Evolutionary conservation across 192 early-diverging fungal genomes (phyloP).

Genomic region (Coemansia sp.): DNA sequence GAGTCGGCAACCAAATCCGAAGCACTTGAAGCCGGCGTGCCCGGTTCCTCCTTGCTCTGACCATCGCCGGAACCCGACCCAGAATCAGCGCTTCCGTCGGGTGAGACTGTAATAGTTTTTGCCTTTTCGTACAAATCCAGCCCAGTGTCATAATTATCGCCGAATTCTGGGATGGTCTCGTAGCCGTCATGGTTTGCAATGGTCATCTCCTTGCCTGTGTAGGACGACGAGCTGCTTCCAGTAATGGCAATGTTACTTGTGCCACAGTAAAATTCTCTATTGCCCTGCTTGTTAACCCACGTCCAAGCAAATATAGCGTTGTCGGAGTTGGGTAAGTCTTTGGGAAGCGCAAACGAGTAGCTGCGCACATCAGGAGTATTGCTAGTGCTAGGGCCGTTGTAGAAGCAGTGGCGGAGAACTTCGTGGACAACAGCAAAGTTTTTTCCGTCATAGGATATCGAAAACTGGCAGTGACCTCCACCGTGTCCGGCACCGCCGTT

Average conservation of each 20-base stretch:
- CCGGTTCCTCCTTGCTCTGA: not conserved
- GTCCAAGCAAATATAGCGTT: slow-evolving; percentile 61
- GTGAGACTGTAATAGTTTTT: slow-evolving; percentile 31
- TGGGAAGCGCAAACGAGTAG: slow-evolving; percentile 59
- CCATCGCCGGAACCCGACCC: not conserved
- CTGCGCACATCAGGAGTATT: slow-evolving; percentile 16
- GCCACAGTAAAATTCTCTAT: slow-evolving; percentile 54
- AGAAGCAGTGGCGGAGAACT: slow-evolving; percentile 36
- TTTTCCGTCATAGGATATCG: slow-evolving; percentile 53
- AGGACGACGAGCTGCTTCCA: slow-evolving; percentile 25
- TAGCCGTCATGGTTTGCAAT: slow-evolving; percentile 46
- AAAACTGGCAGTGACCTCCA: slow-evolving; percentile 60
- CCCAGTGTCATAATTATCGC: slow-evolving; percentile 36
- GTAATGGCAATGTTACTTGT: slow-evolving; percentile 38
- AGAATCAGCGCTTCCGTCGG: slow-evolving; percentile 12
- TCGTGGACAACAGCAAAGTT: slow-evolving; percentile 60
- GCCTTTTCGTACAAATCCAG: slow-evolving; percentile 30
- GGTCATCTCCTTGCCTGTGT: slow-evolving; percentile 31
- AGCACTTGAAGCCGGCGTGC: not conserved
- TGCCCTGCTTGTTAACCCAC: slow-evolving; percentile 64
- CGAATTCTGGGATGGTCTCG: slow-evolving; percentile 56
- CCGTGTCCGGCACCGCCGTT: slow-evolving; percentile 37
- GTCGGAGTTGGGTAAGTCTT: slow-evolving; percentile 51
- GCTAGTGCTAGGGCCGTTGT: slow-evolving; percentile 17
- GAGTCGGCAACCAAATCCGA: not conserved